Percentiles rank a stretch among this genome's conserved stretches.
These are phyloP conservation scores for Micractinium conductrix DNA, from an alignment of 139 green algal genomes.

Conservation along the genomic window DNA sequence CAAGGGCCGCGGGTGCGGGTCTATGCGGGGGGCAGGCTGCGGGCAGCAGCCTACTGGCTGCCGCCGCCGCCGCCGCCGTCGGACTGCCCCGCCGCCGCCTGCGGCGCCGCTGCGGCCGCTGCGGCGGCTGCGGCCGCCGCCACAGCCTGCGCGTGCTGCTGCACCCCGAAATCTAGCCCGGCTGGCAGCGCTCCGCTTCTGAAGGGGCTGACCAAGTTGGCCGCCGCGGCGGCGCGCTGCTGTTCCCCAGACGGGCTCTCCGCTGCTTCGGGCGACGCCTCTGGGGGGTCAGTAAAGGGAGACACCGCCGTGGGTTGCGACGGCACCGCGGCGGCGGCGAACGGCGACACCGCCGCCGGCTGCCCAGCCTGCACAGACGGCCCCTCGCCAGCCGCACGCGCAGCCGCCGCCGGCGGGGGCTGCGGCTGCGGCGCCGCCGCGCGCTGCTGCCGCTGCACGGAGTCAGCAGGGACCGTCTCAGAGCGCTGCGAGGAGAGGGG, in stretches of 20 bases:
- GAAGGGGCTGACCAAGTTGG: slow-evolving; percentile 34
- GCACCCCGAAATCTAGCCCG: slow-evolving; percentile 24
- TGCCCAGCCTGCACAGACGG: not conserved
- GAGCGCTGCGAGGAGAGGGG: not conserved
- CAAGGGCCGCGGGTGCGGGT: too few relatives aligned
- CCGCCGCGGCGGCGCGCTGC: not conserved
- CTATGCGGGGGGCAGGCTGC: not conserved
- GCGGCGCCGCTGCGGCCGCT: not conserved
- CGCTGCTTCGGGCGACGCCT: too few relatives aligned
- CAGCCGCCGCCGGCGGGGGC: slow-evolving; percentile 1
- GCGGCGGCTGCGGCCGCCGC: slow-evolving; percentile 19
- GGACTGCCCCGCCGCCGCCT: not conserved
- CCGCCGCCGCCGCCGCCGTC: too few relatives aligned
- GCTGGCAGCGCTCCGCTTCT: slow-evolving; percentile 29
- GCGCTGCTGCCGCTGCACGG: not conserved
- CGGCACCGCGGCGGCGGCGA: not conserved
- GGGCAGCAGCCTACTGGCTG: not conserved
- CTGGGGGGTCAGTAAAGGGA: too few relatives aligned
- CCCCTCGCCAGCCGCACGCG: not conserved
- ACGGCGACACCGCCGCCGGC: slow-evolving; percentile 4
- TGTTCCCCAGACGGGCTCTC: not conserved
- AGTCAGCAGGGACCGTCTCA: not conserved
- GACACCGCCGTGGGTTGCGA: too few relatives aligned
- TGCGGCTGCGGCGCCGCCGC: not conserved
- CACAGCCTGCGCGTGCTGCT: slow-evolving; percentile 4